A percentile compares a stretch with the other conserved stretches of the same genome.
Evolutionary conservation across 2,329 filamentous ascomycete genomes (phyloP).

Genomic region (Hyphodiscus sp.): DNA sequence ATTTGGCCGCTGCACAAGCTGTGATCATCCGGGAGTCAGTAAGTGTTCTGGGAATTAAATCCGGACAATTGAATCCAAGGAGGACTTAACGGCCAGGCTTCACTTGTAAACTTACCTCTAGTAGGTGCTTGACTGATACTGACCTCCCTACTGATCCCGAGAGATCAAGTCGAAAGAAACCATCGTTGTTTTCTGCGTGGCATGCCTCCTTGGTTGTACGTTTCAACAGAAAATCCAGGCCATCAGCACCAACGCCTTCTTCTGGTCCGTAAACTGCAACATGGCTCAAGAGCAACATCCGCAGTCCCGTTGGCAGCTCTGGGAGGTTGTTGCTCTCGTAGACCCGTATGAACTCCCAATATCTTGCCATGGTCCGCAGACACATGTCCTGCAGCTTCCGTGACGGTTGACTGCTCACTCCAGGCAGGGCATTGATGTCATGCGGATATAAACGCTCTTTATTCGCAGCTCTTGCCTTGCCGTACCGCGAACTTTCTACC

Average conservation of each 20-base stretch:
- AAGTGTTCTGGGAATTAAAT: not conserved
- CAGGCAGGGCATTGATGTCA: slow-evolving; percentile 32
- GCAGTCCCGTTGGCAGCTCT: slow-evolving; percentile 46
- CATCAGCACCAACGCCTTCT: slow-evolving; percentile 43
- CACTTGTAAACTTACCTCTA: slow-evolving; percentile 24
- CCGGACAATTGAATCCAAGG: too few relatives aligned
- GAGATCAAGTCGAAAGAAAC: slow-evolving; percentile 48
- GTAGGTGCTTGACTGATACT: slow-evolving; percentile 46
- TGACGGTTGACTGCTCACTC: slow-evolving; percentile 17
- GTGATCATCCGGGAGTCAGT: not conserved
- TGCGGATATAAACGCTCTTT: slow-evolving; percentile 26
- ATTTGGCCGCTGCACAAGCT: slow-evolving; percentile 33
- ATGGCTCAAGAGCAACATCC: slow-evolving; percentile 45
- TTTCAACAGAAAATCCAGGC: slow-evolving; percentile 42
- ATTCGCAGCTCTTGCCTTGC: slow-evolving; percentile 6
- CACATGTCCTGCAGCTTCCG: slow-evolving; percentile 41
- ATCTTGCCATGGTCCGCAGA: slow-evolving; percentile 42
- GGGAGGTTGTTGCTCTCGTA: slow-evolving; percentile 53
- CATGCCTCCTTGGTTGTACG: slow-evolving; percentile 23
- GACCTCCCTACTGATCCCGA: slow-evolving; percentile 45
- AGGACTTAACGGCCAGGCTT: too few relatives aligned
- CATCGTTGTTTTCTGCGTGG: slow-evolving; percentile 34
- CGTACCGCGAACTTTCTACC: slow-evolving; percentile 34
- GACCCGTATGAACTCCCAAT: slow-evolving; percentile 49
- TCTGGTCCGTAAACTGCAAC: slow-evolving; percentile 38